phyloP scores from a whole-genome alignment of 768 basidiomycete species.

The Boletellus sp. region DNA sequence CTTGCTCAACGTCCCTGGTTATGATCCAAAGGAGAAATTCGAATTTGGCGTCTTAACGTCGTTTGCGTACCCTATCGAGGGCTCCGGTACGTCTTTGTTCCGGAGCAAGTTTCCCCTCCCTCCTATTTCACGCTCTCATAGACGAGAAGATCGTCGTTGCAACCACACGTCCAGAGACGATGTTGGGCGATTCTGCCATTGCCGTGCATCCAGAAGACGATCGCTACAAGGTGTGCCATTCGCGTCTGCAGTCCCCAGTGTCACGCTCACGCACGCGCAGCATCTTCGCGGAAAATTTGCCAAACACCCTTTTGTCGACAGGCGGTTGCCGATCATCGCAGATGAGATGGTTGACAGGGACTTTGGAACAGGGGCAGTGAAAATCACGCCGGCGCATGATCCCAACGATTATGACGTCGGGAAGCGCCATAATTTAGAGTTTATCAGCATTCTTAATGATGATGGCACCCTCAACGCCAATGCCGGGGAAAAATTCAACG shows the following conservation, averaged over 20 bases:
- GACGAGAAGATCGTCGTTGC: slow-evolving; percentile 92
- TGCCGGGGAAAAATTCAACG: slow-evolving; percentile 76
- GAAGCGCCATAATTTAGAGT: slow-evolving; percentile 78
- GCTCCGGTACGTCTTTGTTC: slow-evolving; percentile 52
- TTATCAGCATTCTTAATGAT: slow-evolving; percentile 94
- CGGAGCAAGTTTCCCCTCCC: background rate
- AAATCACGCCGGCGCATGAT: slow-evolving; percentile 98
- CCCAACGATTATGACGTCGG: slow-evolving; percentile 97
- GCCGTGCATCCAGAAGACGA: slow-evolving; percentile 93
- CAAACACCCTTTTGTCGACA: slow-evolving; percentile 81
- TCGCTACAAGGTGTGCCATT: slow-evolving; percentile 65
- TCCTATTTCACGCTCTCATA: slow-evolving; percentile 24
- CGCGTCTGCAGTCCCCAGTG: background rate
- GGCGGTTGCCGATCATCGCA: slow-evolving; percentile 82
- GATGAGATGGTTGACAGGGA: slow-evolving; percentile 90
- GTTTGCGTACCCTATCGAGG: slow-evolving; percentile 92
- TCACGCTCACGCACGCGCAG: slow-evolving; percentile 29
- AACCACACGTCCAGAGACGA: slow-evolving; percentile 97
- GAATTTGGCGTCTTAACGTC: slow-evolving; percentile 96
- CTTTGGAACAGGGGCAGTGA: slow-evolving; percentile 97
- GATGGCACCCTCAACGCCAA: slow-evolving; percentile 94
- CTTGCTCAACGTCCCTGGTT: slow-evolving; percentile 86
- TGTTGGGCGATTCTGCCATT: slow-evolving; percentile 96
- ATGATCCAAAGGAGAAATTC: slow-evolving; percentile 91
- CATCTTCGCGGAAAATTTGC: slow-evolving; percentile 95